Percentiles rank a stretch among this genome's conserved stretches.
Evolutionary conservation across 2,329 filamentous ascomycete genomes (phyloP).

Genomic region (Colletotrichum paranaense): DNA sequence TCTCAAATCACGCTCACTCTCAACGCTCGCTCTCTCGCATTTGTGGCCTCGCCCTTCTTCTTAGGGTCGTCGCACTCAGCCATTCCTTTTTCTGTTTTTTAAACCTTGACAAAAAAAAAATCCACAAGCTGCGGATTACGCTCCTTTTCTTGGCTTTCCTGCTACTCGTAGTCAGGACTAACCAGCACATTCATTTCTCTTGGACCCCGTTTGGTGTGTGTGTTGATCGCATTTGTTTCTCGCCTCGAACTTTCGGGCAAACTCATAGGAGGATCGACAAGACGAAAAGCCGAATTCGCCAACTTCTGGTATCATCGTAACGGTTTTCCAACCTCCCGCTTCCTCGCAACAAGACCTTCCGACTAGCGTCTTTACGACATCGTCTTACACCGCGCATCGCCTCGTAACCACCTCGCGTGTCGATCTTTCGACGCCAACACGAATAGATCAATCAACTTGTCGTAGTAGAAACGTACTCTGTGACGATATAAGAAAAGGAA

Average conservation of each 20-base stretch:
- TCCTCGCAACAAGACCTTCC: not conserved
- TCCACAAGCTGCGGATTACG: conserved; percentile 18
- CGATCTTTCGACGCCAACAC: not conserved
- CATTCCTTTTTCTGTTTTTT: conserved; percentile 23
- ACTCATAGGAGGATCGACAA: conserved; percentile 12
- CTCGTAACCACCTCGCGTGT: not conserved
- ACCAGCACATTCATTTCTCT: conserved; percentile 30
- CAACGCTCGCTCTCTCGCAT: conserved; percentile 10
- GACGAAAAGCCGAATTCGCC: not conserved
- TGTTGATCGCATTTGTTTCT: conserved; percentile 38
- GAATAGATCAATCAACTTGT: not conserved
- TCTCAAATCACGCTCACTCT: conserved; percentile 1
- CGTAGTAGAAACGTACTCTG: not conserved
- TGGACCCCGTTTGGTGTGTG: conserved; percentile 25
- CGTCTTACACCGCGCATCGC: conserved; percentile 28
- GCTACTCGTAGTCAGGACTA: conserved; percentile 3
- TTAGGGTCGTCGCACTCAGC: conserved; percentile 24
- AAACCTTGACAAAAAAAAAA: not conserved
- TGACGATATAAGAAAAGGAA: conserved; percentile 4
- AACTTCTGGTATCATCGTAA: not conserved
- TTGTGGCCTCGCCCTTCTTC: conserved; percentile 14
- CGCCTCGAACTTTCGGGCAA: conserved; percentile 8
- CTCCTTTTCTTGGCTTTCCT: conserved; percentile 30
- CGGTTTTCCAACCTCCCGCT: conserved; percentile 1
- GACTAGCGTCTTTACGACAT: conserved; percentile 13